Evolutionary conservation across 2,329 filamentous ascomycete species (phyloP).

Genomic region (Colletotrichum godetiae): DNA sequence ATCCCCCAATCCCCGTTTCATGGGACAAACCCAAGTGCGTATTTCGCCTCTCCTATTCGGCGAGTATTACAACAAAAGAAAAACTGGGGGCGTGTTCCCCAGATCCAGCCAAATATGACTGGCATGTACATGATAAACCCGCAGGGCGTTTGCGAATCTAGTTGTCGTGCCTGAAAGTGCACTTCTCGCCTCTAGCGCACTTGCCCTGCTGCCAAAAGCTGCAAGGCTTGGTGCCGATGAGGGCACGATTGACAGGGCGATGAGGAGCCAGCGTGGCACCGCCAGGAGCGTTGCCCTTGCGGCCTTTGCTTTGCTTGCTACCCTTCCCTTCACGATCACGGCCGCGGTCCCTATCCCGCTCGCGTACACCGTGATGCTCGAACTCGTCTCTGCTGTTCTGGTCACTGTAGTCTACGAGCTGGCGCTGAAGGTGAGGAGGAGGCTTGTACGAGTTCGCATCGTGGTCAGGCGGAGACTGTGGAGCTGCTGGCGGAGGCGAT

Average conservation of each 20-base stretch:
- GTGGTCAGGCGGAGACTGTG: conserved; percentile 36
- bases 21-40: not conserved
- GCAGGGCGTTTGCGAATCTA: not conserved
- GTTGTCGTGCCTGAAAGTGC: conserved; percentile 77
- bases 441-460: conserved; percentile 33
- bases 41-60: not conserved
- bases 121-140: not conserved
- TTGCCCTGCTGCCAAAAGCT: conserved; percentile 77
- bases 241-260: conserved; percentile 62
- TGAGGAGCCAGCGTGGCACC: conserved; percentile 50
- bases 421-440: conserved; percentile 31
- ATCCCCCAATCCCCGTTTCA: not conserved
- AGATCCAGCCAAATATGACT: not conserved
- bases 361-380: conserved; percentile 38
- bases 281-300: conserved; percentile 45
- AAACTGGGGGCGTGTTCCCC: not conserved
- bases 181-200: conserved; percentile 78
- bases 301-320: conserved; percentile 53
- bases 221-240: conserved; percentile 76
- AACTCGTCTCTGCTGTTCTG: conserved; percentile 29
- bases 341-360: conserved; percentile 42
- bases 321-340: conserved; percentile 41
- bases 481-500: conserved; percentile 17
- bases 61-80: conserved; percentile 4
- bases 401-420: conserved; percentile 32